These are phyloP conservation scores for Durusdinium trenchii DNA, from an alignment of 73 alveolate species.

Conservation along the genomic window DNA sequence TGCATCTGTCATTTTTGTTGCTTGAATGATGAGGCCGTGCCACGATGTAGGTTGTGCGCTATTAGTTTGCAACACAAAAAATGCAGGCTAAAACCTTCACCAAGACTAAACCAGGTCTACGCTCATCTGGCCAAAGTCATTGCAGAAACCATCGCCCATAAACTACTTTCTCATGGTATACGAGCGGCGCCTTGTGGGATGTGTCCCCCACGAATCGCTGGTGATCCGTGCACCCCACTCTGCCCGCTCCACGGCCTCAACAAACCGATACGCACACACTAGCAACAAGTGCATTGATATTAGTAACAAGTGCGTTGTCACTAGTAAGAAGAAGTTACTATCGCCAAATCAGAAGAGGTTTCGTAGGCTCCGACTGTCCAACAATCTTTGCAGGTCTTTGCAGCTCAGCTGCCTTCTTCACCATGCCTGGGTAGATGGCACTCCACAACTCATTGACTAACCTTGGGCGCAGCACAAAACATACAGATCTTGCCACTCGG, in stretches of 20 bases:
- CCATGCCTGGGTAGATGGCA: slow-evolving; percentile 78
- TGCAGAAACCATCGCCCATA: neutral
- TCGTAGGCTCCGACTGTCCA: no score
- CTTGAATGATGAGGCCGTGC: no score
- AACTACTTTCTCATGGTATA: no score
- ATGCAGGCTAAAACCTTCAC: no score
- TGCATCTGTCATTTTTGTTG: no score
- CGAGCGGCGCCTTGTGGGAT: slow-evolving; percentile 45
- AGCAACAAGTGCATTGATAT: no score
- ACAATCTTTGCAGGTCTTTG: neutral
- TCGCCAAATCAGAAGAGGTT: no score
- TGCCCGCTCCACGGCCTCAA: slow-evolving; percentile 68
- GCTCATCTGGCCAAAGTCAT: neutral
- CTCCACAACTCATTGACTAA: slow-evolving; percentile 88
- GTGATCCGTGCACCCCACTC: slow-evolving; percentile 84
- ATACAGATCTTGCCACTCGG: neutral
- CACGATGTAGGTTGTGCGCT: no score
- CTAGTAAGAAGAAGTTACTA: no score
- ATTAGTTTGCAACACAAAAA: no score
- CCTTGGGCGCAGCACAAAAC: neutral
- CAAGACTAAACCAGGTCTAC: no score
- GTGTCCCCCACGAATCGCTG: slow-evolving; percentile 89
- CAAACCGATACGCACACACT: neutral
- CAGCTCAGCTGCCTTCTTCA: slow-evolving; percentile 8
- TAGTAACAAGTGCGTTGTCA: no score